Conservation (phyloP, 495 filamentous ascomycete species). For the Aspergillus indologenus region DNA sequence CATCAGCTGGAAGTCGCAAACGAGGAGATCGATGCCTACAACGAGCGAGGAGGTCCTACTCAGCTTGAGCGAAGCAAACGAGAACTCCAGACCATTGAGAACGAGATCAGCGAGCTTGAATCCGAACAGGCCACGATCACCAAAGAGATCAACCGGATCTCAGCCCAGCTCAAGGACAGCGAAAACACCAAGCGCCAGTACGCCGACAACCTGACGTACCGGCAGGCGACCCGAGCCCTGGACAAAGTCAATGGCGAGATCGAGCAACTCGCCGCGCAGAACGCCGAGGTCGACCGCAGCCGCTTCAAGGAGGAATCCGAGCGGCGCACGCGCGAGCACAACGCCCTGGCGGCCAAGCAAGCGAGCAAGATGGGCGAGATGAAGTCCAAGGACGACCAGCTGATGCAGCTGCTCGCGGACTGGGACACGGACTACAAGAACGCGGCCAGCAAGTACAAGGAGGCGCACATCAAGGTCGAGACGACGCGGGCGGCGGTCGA, state of each 20-base stretch:
- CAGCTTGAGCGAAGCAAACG: slow-evolving; percentile 66
- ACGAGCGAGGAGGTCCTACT: slow-evolving; percentile 67
- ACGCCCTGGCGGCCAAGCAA: slow-evolving; percentile 57
- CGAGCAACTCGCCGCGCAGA: slow-evolving; percentile 69
- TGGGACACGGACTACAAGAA: slow-evolving; percentile 86
- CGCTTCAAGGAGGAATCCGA: slow-evolving; percentile 67
- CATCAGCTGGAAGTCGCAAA: slow-evolving; percentile 73
- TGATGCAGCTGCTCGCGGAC: slow-evolving; percentile 64
- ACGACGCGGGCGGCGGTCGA: slow-evolving; percentile 90
- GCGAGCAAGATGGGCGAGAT: slow-evolving; percentile 67
- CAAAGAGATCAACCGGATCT: slow-evolving; percentile 70
- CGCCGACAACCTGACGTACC: slow-evolving; percentile 80
- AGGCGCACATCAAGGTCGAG: slow-evolving; percentile 85
- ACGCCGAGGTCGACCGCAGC: slow-evolving; percentile 77
- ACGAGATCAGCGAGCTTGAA: slow-evolving; percentile 62
- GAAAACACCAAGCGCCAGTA: slow-evolving; percentile 78
- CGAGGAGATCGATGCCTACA: slow-evolving; percentile 75
- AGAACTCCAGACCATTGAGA: slow-evolving; percentile 64
- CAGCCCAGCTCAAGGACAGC: slow-evolving; percentile 71
- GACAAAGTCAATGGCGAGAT: slow-evolving; percentile 67
- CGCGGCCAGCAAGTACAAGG: slow-evolving; percentile 77
- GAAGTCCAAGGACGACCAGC: slow-evolving; percentile 76
- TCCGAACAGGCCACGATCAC: slow-evolving; percentile 64
- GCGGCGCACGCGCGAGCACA: slow-evolving; percentile 57
- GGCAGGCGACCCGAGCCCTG: slow-evolving; percentile 65